These are phyloP conservation scores for Termitomyces sp. DNA, from an alignment of 768 basidiomycete species.

Conservation along the genomic window DNA sequence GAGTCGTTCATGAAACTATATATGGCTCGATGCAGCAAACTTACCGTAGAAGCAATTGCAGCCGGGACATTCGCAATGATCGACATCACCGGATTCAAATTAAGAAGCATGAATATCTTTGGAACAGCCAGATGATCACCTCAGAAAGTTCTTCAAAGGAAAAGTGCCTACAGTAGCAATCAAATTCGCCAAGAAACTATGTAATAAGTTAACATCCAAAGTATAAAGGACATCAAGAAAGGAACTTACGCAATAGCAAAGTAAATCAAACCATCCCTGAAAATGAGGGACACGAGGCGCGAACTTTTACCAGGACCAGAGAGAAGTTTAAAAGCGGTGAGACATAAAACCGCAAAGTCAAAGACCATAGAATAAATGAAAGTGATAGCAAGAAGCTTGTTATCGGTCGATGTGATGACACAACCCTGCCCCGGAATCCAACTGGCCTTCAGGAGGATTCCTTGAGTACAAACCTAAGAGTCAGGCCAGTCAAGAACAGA, in stretches of 20 bases:
- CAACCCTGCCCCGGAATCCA: conserved; percentile 52
- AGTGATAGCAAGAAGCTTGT: conserved; percentile 53
- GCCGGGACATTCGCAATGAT: conserved; percentile 74
- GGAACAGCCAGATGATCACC: neutral
- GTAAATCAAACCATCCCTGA: conserved; percentile 70
- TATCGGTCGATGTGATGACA: conserved; percentile 56
- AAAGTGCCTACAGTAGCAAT: conserved; percentile 55
- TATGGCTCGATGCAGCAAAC: conserved; percentile 14
- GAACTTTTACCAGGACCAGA: conserved; percentile 42
- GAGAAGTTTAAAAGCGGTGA: conserved; percentile 61
- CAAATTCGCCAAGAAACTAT: conserved; percentile 64
- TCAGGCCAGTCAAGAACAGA: neutral
- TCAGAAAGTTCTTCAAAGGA: neutral
- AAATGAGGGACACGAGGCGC: conserved; percentile 60
- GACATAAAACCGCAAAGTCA: conserved; percentile 57
- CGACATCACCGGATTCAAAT: conserved; percentile 70
- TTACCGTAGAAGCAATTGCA: conserved; percentile 61
- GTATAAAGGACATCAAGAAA: neutral
- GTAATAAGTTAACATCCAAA: conserved; percentile 2
- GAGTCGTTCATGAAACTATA: neutral
- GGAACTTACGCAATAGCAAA: conserved; percentile 62
- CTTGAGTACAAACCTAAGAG: conserved; percentile 24
- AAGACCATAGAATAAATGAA: conserved; percentile 77
- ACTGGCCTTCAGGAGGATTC: conserved; percentile 54
- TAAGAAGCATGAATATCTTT: conserved; percentile 58